These are phyloP conservation scores for Coniferiporia weirii DNA, from an alignment of 1,284 basidiomycete genomes.

Conservation along the genomic window DNA sequence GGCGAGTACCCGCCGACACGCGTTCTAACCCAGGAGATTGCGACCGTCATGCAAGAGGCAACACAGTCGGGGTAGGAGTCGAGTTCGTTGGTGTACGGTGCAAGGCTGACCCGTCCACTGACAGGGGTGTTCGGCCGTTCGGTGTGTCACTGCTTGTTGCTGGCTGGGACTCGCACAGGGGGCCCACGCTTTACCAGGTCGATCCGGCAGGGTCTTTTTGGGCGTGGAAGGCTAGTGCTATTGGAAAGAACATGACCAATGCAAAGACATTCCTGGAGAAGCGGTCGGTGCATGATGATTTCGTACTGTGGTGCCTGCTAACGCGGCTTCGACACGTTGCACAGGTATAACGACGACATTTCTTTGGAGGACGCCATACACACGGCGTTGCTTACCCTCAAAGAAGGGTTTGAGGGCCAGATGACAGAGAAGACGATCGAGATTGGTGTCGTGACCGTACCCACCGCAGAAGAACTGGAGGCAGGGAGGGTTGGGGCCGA, in stretches of 20 bases:
- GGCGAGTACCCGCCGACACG: conserved; percentile 98
- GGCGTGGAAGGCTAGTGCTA: conserved; percentile 99
- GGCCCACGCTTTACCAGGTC: conserved; percentile 94
- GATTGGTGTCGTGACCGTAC: conserved; percentile 92
- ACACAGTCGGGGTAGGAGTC: conserved; percentile 90
- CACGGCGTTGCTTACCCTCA: conserved; percentile 96
- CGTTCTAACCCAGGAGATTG: conserved; percentile 95
- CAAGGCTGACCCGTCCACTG: conserved; percentile 1
- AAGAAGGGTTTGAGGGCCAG: conserved; percentile 98
- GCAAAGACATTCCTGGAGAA: conserved; percentile 99
- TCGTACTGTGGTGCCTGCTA: conserved; percentile 17
- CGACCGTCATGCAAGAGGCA: conserved; percentile 97
- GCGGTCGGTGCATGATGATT: conserved; percentile 50
- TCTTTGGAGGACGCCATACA: conserved; percentile 99
- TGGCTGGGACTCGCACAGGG: conserved; percentile 90
- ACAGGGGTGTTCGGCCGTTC: conserved; percentile 94
- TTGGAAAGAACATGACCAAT: conserved; percentile 99
- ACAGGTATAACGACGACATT: conserved; percentile 98
- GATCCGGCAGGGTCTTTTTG: conserved; percentile 98
- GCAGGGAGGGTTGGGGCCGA: conserved; percentile 69
- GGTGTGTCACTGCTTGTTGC: conserved; percentile 96
- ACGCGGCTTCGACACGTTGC: conserved; percentile 13
- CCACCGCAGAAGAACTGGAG: conserved; percentile 71
- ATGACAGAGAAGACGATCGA: conserved; percentile 99
- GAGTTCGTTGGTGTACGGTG: not conserved